A percentile compares a stretch with the other conserved stretches of the same genome.
Conservation (phyloP, 1,284 basidiomycete genomes). For the Clitocybe nebularis region DNA sequence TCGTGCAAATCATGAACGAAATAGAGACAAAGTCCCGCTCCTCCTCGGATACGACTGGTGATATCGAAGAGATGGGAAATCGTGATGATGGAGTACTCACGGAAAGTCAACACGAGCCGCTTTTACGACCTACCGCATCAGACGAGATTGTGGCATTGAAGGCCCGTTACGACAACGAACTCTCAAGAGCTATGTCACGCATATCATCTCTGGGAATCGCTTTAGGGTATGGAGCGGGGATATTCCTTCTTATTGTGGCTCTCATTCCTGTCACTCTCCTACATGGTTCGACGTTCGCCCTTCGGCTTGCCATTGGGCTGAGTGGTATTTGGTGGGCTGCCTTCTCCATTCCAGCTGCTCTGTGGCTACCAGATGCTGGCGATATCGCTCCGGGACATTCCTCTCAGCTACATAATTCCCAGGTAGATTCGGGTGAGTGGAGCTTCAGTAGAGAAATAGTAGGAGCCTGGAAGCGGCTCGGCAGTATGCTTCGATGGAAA, state of each 20-base stretch:
- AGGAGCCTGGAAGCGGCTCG: constrained; percentile 64
- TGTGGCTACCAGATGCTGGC: constrained; percentile 58
- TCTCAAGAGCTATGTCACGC: constrained; percentile 70
- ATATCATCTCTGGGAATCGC: constrained; percentile 84
- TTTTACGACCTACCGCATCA: constrained; percentile 17
- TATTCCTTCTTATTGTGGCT: constrained; percentile 64
- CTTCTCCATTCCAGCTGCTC: constrained; percentile 71
- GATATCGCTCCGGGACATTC: no score
- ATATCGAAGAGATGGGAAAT: constrained; percentile 16
- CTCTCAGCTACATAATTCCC: neutral
- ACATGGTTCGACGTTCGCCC: constrained; percentile 66
- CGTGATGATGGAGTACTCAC: constrained; percentile 15
- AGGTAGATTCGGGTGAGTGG: constrained; percentile 30
- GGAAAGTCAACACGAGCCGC: constrained; percentile 30
- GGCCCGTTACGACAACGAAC: constrained; percentile 42
- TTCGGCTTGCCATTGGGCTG: constrained; percentile 75
- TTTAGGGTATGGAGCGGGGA: constrained; percentile 77
- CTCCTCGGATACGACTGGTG: constrained; percentile 9
- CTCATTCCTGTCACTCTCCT: constrained; percentile 68
- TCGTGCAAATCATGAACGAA: constrained; percentile 41
- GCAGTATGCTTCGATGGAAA: constrained; percentile 61
- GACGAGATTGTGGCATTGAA: constrained; percentile 18
- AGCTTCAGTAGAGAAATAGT: constrained; percentile 46
- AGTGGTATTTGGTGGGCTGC: constrained; percentile 85
- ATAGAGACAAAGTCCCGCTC: constrained; percentile 25